Percentiles rank a stretch among this genome's conserved stretches.
These are phyloP conservation scores for Salix brachista DNA, from an alignment of 345 rosid genomes.

Conservation along the genomic window DNA sequence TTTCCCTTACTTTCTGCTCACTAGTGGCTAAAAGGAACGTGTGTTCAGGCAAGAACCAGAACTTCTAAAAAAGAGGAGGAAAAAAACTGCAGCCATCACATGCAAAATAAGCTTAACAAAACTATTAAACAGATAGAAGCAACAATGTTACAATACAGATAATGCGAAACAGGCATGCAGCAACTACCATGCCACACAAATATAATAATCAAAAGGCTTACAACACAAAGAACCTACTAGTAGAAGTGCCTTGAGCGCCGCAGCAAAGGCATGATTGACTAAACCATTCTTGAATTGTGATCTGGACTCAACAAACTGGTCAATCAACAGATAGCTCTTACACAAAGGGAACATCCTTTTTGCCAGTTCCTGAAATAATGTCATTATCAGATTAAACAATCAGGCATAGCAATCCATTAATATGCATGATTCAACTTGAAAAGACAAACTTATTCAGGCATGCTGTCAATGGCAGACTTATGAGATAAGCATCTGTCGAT, in stretches of 20 bases:
- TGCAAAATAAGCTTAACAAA: neutral
- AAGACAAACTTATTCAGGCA: neutral
- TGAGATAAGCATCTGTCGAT: neutral
- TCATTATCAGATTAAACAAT: slow-evolving; percentile 14
- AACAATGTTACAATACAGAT: neutral
- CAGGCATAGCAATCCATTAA: neutral
- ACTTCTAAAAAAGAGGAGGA: neutral
- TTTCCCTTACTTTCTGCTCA: neutral
- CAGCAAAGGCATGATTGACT: slow-evolving; percentile 95
- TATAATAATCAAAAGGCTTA: slow-evolving; percentile 19
- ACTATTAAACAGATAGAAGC: neutral
- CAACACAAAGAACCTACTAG: slow-evolving; percentile 57
- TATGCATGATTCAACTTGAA: neutral
- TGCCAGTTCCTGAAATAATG: slow-evolving; percentile 70
- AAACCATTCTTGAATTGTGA: slow-evolving; percentile 94
- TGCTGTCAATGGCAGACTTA: neutral
- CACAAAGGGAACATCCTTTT: slow-evolving; percentile 80
- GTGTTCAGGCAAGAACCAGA: neutral
- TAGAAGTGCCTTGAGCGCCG: slow-evolving; percentile 86
- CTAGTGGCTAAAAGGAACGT: neutral
- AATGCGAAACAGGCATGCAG: neutral
- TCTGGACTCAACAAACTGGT: slow-evolving; percentile 91
- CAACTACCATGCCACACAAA: slow-evolving; percentile 19
- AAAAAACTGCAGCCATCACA: neutral
- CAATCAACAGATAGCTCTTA: slow-evolving; percentile 73